Percentiles rank a stretch among this genome's conserved stretches.
phyloP scores from a whole-genome alignment of 345 rosid species.

The Geranium rotundifolium region DNA sequence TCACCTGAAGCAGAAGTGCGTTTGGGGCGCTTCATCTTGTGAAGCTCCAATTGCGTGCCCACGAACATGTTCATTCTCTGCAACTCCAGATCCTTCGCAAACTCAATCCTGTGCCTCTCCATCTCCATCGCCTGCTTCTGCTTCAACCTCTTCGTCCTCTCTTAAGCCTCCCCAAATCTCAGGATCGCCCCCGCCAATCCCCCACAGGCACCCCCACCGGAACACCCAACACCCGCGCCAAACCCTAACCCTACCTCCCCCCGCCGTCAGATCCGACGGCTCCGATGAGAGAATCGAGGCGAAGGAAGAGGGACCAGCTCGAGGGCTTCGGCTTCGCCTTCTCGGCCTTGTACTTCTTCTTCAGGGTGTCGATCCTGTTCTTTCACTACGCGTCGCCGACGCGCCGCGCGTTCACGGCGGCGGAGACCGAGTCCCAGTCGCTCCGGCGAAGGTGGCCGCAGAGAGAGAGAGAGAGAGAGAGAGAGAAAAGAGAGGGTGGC shows the following conservation, averaged over 20 bases:
- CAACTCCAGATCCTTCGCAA: constrained; percentile 54
- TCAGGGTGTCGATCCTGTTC: constrained; percentile 60
- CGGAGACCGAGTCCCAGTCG: constrained; percentile 77
- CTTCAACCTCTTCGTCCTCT: constrained; percentile 53
- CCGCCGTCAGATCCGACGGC: constrained; percentile 27
- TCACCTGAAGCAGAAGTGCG: constrained; percentile 21
- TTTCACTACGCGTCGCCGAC: constrained; percentile 52
- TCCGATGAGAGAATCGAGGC: constrained; percentile 42
- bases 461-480: too few relatives aligned
- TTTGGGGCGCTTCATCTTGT: constrained; percentile 35
- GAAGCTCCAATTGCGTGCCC: constrained; percentile 56
- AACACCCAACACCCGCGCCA: constrained; percentile 32
- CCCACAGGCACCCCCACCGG: constrained; percentile 32
- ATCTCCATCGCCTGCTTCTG: constrained; percentile 56
- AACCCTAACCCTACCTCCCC: constrained; percentile 23
- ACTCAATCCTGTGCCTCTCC: constrained; percentile 73
- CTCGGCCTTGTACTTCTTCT: constrained; percentile 58
- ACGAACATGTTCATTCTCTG: constrained; percentile 63
- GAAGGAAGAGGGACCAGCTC: constrained; percentile 40
- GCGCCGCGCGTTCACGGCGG: constrained; percentile 45
- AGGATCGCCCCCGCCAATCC: constrained; percentile 51
- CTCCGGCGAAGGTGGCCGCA: constrained; percentile 6
- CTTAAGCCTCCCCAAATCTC: constrained; percentile 57
- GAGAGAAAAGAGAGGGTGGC: too few relatives aligned
- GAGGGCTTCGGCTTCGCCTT: constrained; percentile 26